Evolutionary conservation across 306 rosid species (phyloP).

Genomic region (Mucuna pruriens): DNA sequence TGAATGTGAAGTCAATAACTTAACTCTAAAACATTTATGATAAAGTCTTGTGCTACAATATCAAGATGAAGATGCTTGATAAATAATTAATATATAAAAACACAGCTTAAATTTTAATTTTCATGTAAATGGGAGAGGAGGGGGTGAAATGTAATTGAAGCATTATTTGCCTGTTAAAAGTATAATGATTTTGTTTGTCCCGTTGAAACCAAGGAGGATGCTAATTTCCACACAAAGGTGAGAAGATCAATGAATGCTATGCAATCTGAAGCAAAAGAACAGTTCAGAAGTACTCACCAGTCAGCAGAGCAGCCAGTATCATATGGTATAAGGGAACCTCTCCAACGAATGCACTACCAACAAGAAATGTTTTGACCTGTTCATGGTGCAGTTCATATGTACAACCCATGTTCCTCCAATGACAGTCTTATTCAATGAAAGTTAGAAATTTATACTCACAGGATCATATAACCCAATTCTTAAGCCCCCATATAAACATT

Average conservation of each 20-base stretch:
- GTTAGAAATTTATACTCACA: constrained; percentile 64
- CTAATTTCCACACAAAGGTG: not conserved
- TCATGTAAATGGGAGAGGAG: not conserved
- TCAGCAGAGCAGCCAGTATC: constrained; percentile 87
- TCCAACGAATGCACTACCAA: constrained; percentile 83
- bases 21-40: constrained; percentile 19
- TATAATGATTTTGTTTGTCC: not conserved
- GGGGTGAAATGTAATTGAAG: not conserved
- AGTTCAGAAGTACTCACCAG: constrained; percentile 65
- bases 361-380: constrained; percentile 90
- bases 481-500: constrained; percentile 93
- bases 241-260: constrained; percentile 25
- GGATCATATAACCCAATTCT: constrained; percentile 97
- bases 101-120: not conserved
- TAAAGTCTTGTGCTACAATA: not conserved
- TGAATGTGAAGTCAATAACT: constrained; percentile 7
- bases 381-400: constrained; percentile 53
- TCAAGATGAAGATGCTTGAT: not conserved
- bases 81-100: not conserved
- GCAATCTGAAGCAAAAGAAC: not conserved
- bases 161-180: not conserved
- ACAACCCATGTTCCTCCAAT: constrained; percentile 45
- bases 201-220: not conserved
- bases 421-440: constrained; percentile 42
- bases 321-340: constrained; percentile 82